These are phyloP conservation scores for Casuarina cunninghamiana DNA, from an alignment of 306 rosid genomes.

Conservation along the genomic window DNA sequence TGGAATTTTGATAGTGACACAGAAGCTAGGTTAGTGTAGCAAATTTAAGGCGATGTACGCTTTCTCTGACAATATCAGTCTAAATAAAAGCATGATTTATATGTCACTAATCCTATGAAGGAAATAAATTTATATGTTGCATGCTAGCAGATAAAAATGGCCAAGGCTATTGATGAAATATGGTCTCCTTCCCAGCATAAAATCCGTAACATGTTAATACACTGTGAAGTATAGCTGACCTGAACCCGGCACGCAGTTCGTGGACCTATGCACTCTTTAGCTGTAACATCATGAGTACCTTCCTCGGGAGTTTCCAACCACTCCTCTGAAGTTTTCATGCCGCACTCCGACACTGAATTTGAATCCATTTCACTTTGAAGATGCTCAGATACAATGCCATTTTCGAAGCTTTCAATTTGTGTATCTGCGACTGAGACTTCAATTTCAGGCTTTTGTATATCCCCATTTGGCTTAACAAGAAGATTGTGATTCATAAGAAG, in stretches of 20 bases:
- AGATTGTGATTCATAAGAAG: slow-evolving; percentile 19
- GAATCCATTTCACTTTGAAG: slow-evolving; percentile 41
- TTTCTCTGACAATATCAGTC: not conserved
- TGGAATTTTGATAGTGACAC: not conserved
- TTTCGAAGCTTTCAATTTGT: slow-evolving; percentile 34
- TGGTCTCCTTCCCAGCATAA: not conserved
- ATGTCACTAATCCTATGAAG: not conserved
- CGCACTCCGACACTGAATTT: slow-evolving; percentile 35
- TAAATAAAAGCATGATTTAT: not conserved
- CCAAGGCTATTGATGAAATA: not conserved
- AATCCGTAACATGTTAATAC: not conserved
- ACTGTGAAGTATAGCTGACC: slow-evolving; percentile 40
- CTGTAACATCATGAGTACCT: slow-evolving; percentile 61
- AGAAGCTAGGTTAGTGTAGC: not conserved
- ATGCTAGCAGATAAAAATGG: not conserved
- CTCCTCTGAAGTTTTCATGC: slow-evolving; percentile 33
- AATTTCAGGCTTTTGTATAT: slow-evolving; percentile 32
- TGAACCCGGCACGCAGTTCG: slow-evolving; percentile 86
- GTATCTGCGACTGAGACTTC: slow-evolving; percentile 35
- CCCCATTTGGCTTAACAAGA: slow-evolving; percentile 34
- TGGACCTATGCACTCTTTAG: slow-evolving; percentile 78
- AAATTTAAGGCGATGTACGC: not conserved
- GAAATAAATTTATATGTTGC: not conserved
- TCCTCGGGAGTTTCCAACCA: slow-evolving; percentile 97
- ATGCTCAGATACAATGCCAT: slow-evolving; percentile 44